phyloP scores from a whole-genome alignment of 306 rosid species.

The Oemleria cerasiformis region DNA sequence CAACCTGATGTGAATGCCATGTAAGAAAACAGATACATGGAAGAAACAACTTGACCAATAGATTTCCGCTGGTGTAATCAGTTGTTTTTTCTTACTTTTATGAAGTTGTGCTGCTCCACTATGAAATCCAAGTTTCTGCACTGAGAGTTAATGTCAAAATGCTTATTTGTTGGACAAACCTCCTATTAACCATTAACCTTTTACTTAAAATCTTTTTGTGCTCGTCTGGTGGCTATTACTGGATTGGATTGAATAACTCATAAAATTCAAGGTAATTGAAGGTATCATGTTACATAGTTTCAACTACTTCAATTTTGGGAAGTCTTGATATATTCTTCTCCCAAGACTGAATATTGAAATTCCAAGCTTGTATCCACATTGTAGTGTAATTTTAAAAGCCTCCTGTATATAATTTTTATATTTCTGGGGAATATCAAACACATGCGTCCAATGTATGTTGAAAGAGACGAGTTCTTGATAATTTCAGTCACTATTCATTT shows the following conservation, averaged over 20 bases:
- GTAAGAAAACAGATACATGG: not conserved
- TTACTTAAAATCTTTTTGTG: not conserved
- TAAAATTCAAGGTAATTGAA: too few relatives aligned
- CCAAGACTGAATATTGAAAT: not conserved
- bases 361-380: not conserved
- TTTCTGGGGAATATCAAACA: not conserved
- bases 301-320: not conserved
- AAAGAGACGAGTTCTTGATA: not conserved
- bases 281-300: too few relatives aligned
- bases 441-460: not conserved
- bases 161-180: not conserved
- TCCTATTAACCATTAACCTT: not conserved
- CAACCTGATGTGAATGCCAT: not conserved
- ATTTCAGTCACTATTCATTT: not conserved
- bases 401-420: not conserved
- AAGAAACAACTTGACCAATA: not conserved
- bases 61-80: not conserved
- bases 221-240: not conserved
- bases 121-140: conserved; percentile 3
- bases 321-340: not conserved
- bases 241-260: too few relatives aligned
- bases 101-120: not conserved
- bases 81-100: not conserved
- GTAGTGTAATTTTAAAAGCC: not conserved
- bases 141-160: not conserved